Evolutionary conservation across 176 grass and related monocot species (phyloP).

Genomic region (Musa schizocarpa): DNA sequence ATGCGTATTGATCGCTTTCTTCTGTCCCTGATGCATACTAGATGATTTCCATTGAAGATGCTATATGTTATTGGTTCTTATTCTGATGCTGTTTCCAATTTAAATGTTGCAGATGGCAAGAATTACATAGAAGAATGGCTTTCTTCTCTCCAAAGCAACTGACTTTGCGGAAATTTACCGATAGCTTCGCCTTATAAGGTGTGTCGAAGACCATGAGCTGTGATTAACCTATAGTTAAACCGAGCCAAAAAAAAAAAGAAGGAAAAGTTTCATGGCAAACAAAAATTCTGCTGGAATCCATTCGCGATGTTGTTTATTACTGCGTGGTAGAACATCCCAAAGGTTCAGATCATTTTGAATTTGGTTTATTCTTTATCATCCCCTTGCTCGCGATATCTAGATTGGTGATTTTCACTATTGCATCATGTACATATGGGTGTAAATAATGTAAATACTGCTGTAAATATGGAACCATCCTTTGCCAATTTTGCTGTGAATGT

Average conservation of each 20-base stretch:
- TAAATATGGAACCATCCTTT: not conserved
- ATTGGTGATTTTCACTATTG: conserved; percentile 1
- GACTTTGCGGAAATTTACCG: not conserved
- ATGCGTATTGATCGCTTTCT: not conserved
- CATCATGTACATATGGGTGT: not conserved
- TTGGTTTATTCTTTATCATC: not conserved
- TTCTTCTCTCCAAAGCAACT: conserved; percentile 5
- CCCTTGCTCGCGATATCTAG: not conserved
- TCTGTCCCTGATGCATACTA: not conserved
- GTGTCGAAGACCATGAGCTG: not conserved
- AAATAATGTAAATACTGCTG: not conserved
- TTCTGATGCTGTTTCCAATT: not conserved
- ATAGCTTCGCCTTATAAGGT: not conserved
- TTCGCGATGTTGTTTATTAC: not conserved
- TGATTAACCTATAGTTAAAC: not conserved
- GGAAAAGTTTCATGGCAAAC: not conserved
- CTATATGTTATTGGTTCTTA: not conserved
- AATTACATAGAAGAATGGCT: conserved; percentile 14
- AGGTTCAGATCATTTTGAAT: conserved; percentile 3
- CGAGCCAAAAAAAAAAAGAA: not conserved
- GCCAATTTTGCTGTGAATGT: conserved; percentile 2
- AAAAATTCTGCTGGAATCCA: not conserved
- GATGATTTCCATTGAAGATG: not conserved
- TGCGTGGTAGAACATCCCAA: not conserved
- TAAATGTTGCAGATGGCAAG: conserved; percentile 2